A percentile compares a stretch with the other conserved stretches of the same genome.
phyloP scores from a whole-genome alignment of 2,329 filamentous ascomycete genomes.

The Claviceps sorghi region DNA sequence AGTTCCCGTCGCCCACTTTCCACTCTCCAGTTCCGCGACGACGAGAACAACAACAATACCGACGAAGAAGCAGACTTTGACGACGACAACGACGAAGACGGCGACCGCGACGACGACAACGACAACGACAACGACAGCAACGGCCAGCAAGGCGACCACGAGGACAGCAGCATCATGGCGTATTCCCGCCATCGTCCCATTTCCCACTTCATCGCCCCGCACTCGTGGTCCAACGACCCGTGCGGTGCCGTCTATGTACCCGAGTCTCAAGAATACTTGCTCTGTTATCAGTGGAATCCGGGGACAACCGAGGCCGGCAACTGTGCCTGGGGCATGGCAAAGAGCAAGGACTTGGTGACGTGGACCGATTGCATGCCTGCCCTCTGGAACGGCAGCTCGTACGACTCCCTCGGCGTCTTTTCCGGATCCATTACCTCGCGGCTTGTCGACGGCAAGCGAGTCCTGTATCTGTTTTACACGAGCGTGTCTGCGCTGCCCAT shows the following conservation, averaged over 20 bases:
- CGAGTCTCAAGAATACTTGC: conserved; percentile 24
- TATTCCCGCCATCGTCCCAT: conserved; percentile 7
- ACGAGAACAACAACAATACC: too few species aligned
- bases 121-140: background rate
- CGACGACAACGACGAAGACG: background rate
- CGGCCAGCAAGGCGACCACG: background rate
- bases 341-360: conserved; percentile 26
- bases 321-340: conserved; percentile 17
- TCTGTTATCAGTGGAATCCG: conserved; percentile 22
- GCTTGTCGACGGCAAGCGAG: conserved; percentile 21
- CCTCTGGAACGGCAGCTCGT: conserved; percentile 15
- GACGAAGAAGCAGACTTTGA: too few species aligned
- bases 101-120: background rate
- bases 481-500: conserved; percentile 28
- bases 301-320: conserved; percentile 13
- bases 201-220: conserved; percentile 23
- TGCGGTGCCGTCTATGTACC: conserved; percentile 29
- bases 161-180: background rate
- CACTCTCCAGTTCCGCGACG: too few species aligned
- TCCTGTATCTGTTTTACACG: conserved; percentile 26
- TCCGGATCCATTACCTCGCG: conserved; percentile 28
- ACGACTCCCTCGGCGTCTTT: conserved; percentile 28
- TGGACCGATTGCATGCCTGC: conserved; percentile 11
- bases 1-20: background rate
- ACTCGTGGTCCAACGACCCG: conserved; percentile 25